These are phyloP conservation scores for Yarrowia divulgata DNA, from an alignment of 805 yeast species.

Conservation along the genomic window DNA sequence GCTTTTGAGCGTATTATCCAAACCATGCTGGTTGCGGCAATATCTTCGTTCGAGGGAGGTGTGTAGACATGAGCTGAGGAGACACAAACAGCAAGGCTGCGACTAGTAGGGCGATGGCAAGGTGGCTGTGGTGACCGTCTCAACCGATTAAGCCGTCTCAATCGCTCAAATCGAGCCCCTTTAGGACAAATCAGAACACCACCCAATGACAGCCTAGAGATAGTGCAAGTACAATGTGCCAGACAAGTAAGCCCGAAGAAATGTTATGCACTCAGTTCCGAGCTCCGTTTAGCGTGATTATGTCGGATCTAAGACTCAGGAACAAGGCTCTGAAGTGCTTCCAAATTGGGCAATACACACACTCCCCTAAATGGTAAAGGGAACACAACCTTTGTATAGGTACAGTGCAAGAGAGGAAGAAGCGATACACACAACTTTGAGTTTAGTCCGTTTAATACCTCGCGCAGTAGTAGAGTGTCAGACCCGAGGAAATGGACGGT, in stretches of 20 bases:
- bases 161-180: too few species aligned
- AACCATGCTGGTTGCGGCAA: slow-evolving; percentile 37
- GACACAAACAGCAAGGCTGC: slow-evolving; percentile 4
- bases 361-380: slow-evolving; percentile 29
- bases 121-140: too few species aligned
- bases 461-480: slow-evolving; percentile 10
- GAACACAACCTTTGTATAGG: slow-evolving; percentile 19
- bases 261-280: slow-evolving; percentile 30
- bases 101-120: too few species aligned
- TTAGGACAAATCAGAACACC: neutral
- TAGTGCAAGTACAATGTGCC: neutral
- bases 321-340: slow-evolving; percentile 33
- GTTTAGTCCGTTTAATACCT: slow-evolving; percentile 38
- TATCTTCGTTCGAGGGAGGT: slow-evolving; percentile 29
- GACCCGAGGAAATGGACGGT: slow-evolving; percentile 24
- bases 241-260: slow-evolving; percentile 12
- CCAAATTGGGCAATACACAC: slow-evolving; percentile 35
- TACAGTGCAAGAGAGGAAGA: slow-evolving; percentile 6
- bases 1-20: slow-evolving; percentile 35
- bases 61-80: slow-evolving; percentile 16
- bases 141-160: too few species aligned
- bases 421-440: neutral
- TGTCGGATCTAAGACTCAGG: slow-evolving; percentile 39
- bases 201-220: slow-evolving; percentile 8
- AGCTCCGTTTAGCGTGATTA: slow-evolving; percentile 37